These are phyloP conservation scores for Lolium multiflorum DNA, from an alignment of 176 grass and related monocot species.

Conservation along the genomic window DNA sequence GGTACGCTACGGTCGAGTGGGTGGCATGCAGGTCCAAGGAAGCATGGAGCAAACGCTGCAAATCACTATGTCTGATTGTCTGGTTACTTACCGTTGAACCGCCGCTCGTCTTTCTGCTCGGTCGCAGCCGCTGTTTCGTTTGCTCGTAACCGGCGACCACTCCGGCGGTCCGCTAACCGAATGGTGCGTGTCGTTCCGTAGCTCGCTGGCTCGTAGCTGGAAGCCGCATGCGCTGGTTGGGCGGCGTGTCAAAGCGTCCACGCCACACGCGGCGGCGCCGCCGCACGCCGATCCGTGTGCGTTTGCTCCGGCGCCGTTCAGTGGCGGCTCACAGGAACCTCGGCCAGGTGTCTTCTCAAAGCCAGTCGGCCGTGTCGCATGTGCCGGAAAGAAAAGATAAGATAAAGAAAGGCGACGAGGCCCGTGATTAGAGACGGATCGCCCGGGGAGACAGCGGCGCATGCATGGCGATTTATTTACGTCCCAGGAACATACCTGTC, in stretches of 20 bases:
- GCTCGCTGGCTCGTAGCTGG: not conserved
- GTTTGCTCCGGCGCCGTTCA: not conserved
- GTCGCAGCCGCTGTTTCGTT: not conserved
- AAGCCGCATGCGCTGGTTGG: not conserved
- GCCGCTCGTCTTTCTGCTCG: not conserved
- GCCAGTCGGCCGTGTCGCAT: not conserved
- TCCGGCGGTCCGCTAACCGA: not conserved
- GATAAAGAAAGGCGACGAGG: not conserved
- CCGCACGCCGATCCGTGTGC: no score
- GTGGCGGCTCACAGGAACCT: no score
- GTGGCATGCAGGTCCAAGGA: constrained; percentile 2
- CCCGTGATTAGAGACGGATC: constrained; percentile 32
- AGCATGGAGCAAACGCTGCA: not conserved
- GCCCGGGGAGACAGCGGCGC: not conserved
- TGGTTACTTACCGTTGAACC: not conserved
- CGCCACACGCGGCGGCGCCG: no score
- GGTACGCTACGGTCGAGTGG: not conserved
- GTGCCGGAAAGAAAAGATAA: not conserved
- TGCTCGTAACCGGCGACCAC: not conserved
- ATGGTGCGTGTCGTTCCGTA: not conserved
- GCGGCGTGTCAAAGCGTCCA: not conserved
- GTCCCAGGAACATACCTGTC: not conserved
- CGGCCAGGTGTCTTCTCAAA: not conserved
- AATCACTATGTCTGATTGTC: not conserved
- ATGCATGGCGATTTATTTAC: not conserved